These are phyloP conservation scores for Aspergillus pseudoglaucus DNA, from an alignment of 2,329 filamentous ascomycete species.

Conservation along the genomic window DNA sequence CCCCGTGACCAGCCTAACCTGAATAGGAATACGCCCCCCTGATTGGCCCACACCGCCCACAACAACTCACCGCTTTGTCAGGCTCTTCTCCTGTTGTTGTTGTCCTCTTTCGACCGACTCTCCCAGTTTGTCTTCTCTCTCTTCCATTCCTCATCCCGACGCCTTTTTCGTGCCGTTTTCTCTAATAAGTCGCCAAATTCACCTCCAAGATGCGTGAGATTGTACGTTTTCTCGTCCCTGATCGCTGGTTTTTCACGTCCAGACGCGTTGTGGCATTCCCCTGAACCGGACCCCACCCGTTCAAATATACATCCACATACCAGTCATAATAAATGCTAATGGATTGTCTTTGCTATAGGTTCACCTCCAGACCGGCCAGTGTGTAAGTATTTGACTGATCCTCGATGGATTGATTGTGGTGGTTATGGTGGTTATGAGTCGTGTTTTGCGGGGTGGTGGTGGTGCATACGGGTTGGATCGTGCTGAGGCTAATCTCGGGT, in stretches of 20 bases:
- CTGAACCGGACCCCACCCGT: constrained; percentile 29
- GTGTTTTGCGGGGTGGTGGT: constrained; percentile 2
- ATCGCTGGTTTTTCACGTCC: constrained; percentile 3
- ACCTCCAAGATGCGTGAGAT: constrained; percentile 65
- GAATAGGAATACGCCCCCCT: too few species aligned
- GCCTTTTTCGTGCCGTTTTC: constrained; percentile 11
- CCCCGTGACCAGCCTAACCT: too few species aligned
- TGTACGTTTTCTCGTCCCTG: constrained; percentile 45
- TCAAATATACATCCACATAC: constrained; percentile 10
- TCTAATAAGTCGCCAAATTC: constrained; percentile 9
- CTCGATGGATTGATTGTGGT: not conserved
- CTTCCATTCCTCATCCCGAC: constrained; percentile 5
- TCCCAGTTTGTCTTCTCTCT: constrained; percentile 7
- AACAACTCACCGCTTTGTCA: too few species aligned
- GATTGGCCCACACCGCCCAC: too few species aligned
- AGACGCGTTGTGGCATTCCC: constrained; percentile 31
- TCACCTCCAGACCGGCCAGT: constrained; percentile 99
- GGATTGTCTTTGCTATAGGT: constrained; percentile 57
- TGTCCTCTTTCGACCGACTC: not conserved
- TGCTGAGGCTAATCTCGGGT: constrained; percentile 20
- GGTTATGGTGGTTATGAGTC: not conserved
- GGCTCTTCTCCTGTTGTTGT: too few species aligned
- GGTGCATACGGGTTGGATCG: constrained; percentile 5
- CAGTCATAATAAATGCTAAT: constrained; percentile 19
- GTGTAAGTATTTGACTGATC: constrained; percentile 57